Base-by-base conservation (phyloP, 345 rosid species). In the Salix suchowensis region DNA sequence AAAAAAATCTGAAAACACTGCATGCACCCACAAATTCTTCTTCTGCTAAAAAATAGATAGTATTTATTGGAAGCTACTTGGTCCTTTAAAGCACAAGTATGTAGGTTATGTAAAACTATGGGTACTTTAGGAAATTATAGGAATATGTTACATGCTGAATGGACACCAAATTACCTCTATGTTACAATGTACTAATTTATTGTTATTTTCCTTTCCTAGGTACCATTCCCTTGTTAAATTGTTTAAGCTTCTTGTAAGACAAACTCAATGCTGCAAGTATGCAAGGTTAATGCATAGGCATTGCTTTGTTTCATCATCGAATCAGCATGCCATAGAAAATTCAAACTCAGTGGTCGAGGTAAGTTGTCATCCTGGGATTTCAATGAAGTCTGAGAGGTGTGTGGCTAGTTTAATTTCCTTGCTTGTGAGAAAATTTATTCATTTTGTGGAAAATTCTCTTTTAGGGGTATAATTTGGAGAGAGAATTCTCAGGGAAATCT, bases 211-310 rank as follows among this genome's bases (percentile, higher is more conserved):
- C 34, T 54, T 48, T 67, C 86, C 9, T 44, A 91, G 98, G 88
- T 91, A 83, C 58, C 97, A 88, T 78, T 86, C 83, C 16, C 82
- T 90, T 80, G 76, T 78, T 67, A 86, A 87, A 81, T 79, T 84
- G 81, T 32, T 92, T 34, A 90, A 84, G 90, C 66, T 54, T 76
- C 88, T 94, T 30, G 84, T 94, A 66, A 86, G 79, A 46, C 88
- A 88, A 83, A 67, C 85, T 62, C 79, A 64, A 52, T 62, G 81
- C 39, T 89, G 93, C 83, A 89, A 88, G 36, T 80, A 88, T 79
- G 62, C 72, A 72, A 86, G 77, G 61, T 85, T 94, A 75, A 84
- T 92, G 85, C 87, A 91, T 67, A 91, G 87, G 84, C 89, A 91
- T 68, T 94, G 97, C 72, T 73, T 80, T 71, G 77, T 74, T 81